A percentile compares a stretch with the other conserved stretches of the same genome.
Conservation (phyloP, 176 grass and related monocot species). For the Musa acuminata region DNA sequence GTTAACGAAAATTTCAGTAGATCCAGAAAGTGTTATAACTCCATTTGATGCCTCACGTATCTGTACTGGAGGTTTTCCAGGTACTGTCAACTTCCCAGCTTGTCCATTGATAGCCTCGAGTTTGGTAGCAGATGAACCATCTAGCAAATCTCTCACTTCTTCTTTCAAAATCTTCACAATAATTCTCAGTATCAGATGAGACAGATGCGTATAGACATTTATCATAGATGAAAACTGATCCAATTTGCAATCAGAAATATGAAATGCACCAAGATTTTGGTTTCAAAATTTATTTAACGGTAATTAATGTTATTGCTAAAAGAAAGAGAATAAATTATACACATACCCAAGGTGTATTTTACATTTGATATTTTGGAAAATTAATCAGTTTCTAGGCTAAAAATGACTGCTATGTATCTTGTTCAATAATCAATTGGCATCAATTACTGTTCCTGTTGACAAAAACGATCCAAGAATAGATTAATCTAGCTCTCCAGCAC, state of each 20-base stretch:
- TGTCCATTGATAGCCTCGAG: slow-evolving; percentile 66
- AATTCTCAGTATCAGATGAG: background rate
- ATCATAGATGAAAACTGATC: background rate
- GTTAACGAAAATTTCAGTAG: slow-evolving; percentile 68
- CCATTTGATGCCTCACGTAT: slow-evolving; percentile 96
- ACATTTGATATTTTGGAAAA: background rate
- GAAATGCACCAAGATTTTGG: background rate
- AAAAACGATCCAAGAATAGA: too few species aligned
- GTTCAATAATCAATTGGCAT: too few species aligned
- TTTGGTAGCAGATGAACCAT: slow-evolving; percentile 43
- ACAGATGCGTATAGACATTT: background rate
- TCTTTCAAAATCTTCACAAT: slow-evolving; percentile 84
- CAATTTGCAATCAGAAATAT: background rate
- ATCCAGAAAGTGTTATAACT: slow-evolving; percentile 87
- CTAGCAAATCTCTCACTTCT: slow-evolving; percentile 94
- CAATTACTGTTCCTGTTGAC: too few species aligned
- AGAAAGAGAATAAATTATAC: too few species aligned
- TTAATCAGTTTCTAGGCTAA: too few species aligned
- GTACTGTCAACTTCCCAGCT: slow-evolving; percentile 40
- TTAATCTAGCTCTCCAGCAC: too few species aligned
- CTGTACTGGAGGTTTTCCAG: slow-evolving; percentile 83
- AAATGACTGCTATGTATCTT: too few species aligned
- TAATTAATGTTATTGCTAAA: too few species aligned
- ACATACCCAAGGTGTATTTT: background rate
- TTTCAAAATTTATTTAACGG: background rate